Evolutionary conservation across 805 yeast genomes (phyloP).

Genomic region (Hanseniaspora taiwanica): DNA sequence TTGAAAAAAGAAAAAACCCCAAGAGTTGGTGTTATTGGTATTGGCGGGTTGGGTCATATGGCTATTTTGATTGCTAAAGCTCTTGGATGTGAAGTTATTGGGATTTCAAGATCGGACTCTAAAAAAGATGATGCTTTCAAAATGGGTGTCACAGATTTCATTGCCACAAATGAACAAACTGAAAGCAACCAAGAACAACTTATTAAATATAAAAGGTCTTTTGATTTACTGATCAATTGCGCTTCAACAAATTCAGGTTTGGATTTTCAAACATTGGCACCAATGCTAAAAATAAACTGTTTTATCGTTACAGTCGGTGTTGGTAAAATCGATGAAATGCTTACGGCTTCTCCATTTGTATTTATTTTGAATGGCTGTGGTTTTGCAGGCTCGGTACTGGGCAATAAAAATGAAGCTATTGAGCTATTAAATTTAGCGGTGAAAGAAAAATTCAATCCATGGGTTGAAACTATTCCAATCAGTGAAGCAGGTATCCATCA

Average conservation of each 20-base stretch:
- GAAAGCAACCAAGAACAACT: constrained; percentile 16
- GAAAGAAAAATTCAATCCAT: constrained; percentile 42
- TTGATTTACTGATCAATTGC: constrained; percentile 33
- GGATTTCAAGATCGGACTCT: constrained; percentile 30
- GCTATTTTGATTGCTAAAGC: constrained; percentile 36
- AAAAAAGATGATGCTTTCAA: constrained; percentile 30
- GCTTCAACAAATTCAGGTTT: constrained; percentile 35
- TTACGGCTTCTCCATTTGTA: constrained; percentile 34
- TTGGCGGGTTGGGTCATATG: constrained; percentile 37
- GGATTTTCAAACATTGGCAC: constrained; percentile 35
- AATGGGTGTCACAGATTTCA: constrained; percentile 34
- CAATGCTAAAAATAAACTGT: constrained; percentile 42
- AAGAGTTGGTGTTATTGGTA: constrained; percentile 31
- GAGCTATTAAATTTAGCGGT: constrained; percentile 57
- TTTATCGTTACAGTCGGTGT: constrained; percentile 53
- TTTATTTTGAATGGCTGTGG: constrained; percentile 37
- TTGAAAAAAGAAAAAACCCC: constrained; percentile 22
- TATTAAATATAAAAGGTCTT: too few relatives aligned
- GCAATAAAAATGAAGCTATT: constrained; percentile 47
- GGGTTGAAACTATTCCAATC: constrained; percentile 49
- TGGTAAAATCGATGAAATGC: constrained; percentile 34
- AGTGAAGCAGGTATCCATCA: constrained; percentile 37
- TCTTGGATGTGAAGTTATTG: constrained; percentile 38
- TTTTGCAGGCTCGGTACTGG: constrained; percentile 48
- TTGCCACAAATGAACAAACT: constrained; percentile 33